Conservation (phyloP, 2,329 filamentous ascomycete genomes). For the Phialophora expanda region DNA sequence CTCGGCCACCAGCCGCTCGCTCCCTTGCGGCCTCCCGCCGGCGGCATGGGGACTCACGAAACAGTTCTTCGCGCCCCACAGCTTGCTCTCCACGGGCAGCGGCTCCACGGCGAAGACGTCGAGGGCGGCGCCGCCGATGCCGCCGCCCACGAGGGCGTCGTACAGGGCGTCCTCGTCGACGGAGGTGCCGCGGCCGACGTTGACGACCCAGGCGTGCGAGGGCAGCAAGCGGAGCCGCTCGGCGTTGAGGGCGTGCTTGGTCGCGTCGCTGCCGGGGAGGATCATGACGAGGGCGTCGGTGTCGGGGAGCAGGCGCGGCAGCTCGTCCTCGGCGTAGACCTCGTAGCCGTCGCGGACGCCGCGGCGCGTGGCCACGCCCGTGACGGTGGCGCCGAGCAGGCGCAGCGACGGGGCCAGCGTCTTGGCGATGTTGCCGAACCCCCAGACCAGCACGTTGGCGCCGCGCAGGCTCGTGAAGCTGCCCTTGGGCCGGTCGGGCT, state of each 20-base stretch:
- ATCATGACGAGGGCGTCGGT: constrained; percentile 73
- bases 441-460: constrained; percentile 66
- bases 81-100: constrained; percentile 65
- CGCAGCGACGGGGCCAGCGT: constrained; percentile 61
- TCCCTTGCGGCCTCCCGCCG: constrained; percentile 60
- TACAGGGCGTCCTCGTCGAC: constrained; percentile 68
- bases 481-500: constrained; percentile 53
- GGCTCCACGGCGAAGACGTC: constrained; percentile 76
- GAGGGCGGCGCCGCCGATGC: constrained; percentile 68
- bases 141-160: constrained; percentile 59
- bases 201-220: constrained; percentile 51
- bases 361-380: constrained; percentile 61
- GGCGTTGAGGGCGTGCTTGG: constrained; percentile 60
- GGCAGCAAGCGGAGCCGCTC: constrained; percentile 61
- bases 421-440: constrained; percentile 71
- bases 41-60: constrained; percentile 40
- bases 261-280: constrained; percentile 63
- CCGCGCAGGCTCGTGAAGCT: constrained; percentile 65
- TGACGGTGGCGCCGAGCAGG: constrained; percentile 63
- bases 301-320: constrained; percentile 59
- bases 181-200: constrained; percentile 62
- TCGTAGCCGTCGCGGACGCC: constrained; percentile 65
- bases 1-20: constrained; percentile 64
- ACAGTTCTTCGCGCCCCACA: constrained; percentile 55
- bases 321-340: constrained; percentile 61